phyloP scores from a whole-genome alignment of 345 rosid species.

The Pugionium cornutum region DNA sequence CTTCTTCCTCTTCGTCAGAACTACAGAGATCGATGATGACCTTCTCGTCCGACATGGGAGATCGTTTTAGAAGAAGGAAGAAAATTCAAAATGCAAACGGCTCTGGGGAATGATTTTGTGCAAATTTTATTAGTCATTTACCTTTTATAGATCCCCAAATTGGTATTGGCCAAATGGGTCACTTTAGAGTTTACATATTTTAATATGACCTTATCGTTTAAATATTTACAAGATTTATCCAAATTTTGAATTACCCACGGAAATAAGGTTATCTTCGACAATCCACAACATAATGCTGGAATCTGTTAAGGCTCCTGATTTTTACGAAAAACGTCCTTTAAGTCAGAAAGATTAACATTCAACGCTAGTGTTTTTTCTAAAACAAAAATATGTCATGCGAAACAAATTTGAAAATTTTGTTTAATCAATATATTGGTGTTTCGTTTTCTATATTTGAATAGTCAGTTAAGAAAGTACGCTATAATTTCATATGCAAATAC shows the following conservation, averaged over 20 bases:
- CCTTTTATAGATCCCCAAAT: neutral
- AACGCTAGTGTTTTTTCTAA: no score
- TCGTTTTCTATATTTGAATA: no score
- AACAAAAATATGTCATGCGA: no score
- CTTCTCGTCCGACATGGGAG: slow-evolving; percentile 16
- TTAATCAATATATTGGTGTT: no score
- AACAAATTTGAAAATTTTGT: no score
- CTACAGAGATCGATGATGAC: slow-evolving; percentile 34
- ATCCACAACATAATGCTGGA: no score
- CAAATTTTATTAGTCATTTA: neutral
- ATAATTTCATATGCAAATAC: no score
- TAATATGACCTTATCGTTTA: neutral
- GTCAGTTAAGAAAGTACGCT: no score
- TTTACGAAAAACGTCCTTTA: neutral
- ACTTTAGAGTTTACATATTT: neutral
- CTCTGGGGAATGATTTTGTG: neutral
- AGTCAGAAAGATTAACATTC: no score
- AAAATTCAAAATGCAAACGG: slow-evolving; percentile 27
- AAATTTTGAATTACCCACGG: neutral
- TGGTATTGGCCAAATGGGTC: neutral
- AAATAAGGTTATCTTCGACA: neutral
- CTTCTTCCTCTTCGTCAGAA: slow-evolving; percentile 39
- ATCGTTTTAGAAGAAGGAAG: slow-evolving; percentile 3
- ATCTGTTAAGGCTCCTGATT: neutral
- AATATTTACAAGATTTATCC: neutral